These are phyloP conservation scores for Prunus kanzakura DNA, from an alignment of 306 rosid species.

Conservation along the genomic window DNA sequence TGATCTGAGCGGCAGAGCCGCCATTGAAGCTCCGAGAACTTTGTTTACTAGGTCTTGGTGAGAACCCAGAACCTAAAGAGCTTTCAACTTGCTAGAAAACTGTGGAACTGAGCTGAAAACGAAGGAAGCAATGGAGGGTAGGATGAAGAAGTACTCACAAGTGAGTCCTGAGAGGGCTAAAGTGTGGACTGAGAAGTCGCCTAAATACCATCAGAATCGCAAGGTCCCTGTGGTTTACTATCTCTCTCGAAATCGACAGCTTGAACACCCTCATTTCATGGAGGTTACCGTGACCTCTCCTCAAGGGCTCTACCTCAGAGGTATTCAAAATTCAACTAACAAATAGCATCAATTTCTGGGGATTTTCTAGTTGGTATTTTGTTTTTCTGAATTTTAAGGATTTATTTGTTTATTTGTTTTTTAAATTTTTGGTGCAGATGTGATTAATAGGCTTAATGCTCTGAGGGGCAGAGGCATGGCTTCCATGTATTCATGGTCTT, in stretches of 20 bases:
- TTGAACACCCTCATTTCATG: slow-evolving; percentile 98
- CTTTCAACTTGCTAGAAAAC: neutral
- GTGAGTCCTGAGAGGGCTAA: slow-evolving; percentile 88
- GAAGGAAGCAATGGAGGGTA: slow-evolving; percentile 47
- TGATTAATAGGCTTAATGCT: slow-evolving; percentile 64
- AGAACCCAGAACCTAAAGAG: neutral
- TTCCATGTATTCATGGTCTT: slow-evolving; percentile 85
- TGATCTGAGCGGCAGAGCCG: neutral
- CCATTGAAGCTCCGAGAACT: neutral
- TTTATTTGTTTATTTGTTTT: neutral
- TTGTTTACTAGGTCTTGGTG: neutral
- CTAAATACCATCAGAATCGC: slow-evolving; percentile 70
- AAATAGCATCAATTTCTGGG: neutral
- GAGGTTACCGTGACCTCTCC: slow-evolving; percentile 74
- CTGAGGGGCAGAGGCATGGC: slow-evolving; percentile 95
- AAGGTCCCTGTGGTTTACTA: slow-evolving; percentile 84
- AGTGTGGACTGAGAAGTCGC: slow-evolving; percentile 93
- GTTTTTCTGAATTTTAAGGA: neutral
- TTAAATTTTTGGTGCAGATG: slow-evolving; percentile 48
- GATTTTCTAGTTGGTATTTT: neutral
- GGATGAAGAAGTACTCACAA: slow-evolving; percentile 69
- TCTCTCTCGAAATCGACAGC: slow-evolving; percentile 78
- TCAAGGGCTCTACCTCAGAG: slow-evolving; percentile 72
- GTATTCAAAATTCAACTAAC: slow-evolving; percentile 23
- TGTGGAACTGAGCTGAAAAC: neutral